Base-by-base conservation (phyloP, 1,284 basidiomycete species). In the Kalmanozyma brasiliensis region DNA sequence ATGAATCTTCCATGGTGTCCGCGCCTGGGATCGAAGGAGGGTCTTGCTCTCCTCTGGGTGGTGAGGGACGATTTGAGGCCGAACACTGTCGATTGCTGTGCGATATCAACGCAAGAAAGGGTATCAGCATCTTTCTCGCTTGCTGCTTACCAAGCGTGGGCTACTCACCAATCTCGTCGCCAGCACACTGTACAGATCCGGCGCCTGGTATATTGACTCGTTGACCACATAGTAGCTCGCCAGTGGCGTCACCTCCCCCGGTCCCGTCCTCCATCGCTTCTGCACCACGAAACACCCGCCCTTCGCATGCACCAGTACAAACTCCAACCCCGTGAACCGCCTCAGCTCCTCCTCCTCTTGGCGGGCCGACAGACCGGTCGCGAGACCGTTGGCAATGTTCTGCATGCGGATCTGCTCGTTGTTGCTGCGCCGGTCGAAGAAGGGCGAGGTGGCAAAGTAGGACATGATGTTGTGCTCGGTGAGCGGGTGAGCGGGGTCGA, bases 321-420 rank as follows among this genome's bases (percentile, higher is more conserved):
- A 80, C 52, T 80, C 78, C 13, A 77, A 53, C 4, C 78, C 77
- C 1, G 69, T 74, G 36, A 80, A 79, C 9, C 75, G 62, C 45
- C 42, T 59, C 20, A 80, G 52, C 41, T 79, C 78, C 11, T 72
- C 49, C 47, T 79, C 70, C 20, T 59, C 65, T 35, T 72, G 60
- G 8, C 26, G 24, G 2, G 72, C 52, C 6, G 42, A 42, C 35
- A 52, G 45, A 11, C 32, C 46, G 1, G 30, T 41, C 9, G 58
- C 49, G 17, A 45, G 36, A 9, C 53, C 60, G 37, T 59, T 69
- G 41, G 73, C 75, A 19, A 76, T 68, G 46, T 77, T 79, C 45
- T 80, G 78, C 78, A 80, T 80, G 10, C 78, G 74, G 29, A 80
- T 77, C 62, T 78, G 70, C 61, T 80, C 76, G 36, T 80, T 80